Percentiles rank a stretch among this genome's conserved stretches.
Conservation (phyloP, 169 alveolate species). For the Sarcocystis neurona region DNA sequence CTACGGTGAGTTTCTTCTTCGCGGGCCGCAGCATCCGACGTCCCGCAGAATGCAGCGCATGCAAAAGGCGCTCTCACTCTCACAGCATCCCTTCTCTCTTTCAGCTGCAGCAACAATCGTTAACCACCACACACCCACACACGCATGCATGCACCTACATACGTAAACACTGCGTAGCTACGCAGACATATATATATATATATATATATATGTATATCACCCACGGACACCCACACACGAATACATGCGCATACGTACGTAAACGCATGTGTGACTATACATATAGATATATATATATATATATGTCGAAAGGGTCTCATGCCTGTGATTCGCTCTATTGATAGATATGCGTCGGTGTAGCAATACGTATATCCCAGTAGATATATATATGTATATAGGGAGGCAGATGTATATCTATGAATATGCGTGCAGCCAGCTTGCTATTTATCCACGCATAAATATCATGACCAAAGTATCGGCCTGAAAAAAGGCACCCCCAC, state of each 20-base stretch:
- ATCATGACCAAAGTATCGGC: not conserved
- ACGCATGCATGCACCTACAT: not conserved
- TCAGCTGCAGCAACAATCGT: not conserved
- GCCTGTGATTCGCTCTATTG: too few species aligned
- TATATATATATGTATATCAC: not conserved
- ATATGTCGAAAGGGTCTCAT: too few species aligned
- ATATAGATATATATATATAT: too few species aligned
- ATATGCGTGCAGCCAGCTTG: not conserved
- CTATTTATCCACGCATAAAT: not conserved
- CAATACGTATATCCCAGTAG: not conserved
- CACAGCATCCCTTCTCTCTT: too few species aligned
- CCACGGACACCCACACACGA: too few species aligned
- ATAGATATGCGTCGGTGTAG: too few species aligned
- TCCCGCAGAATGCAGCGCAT: too few species aligned
- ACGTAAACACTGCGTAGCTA: too few species aligned
- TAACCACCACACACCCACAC: not conserved
- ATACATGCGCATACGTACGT: too few species aligned
- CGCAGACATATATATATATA: not conserved
- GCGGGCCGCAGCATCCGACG: not conserved
- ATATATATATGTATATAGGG: not conserved
- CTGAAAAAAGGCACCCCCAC: too few species aligned
- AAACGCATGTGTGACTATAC: too few species aligned
- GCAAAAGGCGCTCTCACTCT: too few species aligned
- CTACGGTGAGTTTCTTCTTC: slow-evolving; percentile 75
- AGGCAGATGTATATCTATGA: not conserved